Conservation (phyloP, 352 stramenopile genomes). For the Phytophthora cactorum region DNA sequence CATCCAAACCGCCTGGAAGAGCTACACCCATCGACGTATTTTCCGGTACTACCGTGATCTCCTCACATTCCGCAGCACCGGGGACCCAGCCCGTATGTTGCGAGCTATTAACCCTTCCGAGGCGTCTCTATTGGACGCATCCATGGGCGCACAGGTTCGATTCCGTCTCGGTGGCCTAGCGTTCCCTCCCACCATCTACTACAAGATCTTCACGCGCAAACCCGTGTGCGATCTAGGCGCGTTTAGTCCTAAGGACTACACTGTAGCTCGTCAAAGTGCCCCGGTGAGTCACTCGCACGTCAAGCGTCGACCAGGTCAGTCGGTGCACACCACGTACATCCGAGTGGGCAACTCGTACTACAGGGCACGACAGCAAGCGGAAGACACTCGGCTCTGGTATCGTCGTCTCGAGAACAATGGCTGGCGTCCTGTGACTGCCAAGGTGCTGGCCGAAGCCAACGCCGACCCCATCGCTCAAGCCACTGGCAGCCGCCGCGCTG, state of each 20-base stretch:
- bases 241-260: constrained; percentile 93
- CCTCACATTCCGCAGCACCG: constrained; percentile 77
- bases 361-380: constrained; percentile 50
- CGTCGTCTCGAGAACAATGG: constrained; percentile 90
- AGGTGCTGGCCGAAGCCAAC: constrained; percentile 68
- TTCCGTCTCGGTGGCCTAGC: constrained; percentile 87
- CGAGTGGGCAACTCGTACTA: constrained; percentile 81
- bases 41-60: constrained; percentile 85
- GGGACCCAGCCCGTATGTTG: constrained; percentile 83
- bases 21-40: constrained; percentile 78
- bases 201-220: constrained; percentile 92
- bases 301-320: constrained; percentile 20
- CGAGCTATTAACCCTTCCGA: constrained; percentile 86
- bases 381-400: constrained; percentile 86
- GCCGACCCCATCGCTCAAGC: constrained; percentile 63
- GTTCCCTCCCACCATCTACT: constrained; percentile 94
- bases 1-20: constrained; percentile 73
- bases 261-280: constrained; percentile 44
- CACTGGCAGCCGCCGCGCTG: constrained; percentile 40
- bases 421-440: constrained; percentile 89
- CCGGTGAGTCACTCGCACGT: constrained; percentile 34
- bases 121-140: constrained; percentile 74
- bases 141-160: constrained; percentile 83
- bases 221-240: constrained; percentile 90
- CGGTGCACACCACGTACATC: constrained; percentile 49